A percentile compares a stretch with the other conserved stretches of the same genome.
Conservation (phyloP, 108 stramenopile species). For the Fistulifera solaris region DNA sequence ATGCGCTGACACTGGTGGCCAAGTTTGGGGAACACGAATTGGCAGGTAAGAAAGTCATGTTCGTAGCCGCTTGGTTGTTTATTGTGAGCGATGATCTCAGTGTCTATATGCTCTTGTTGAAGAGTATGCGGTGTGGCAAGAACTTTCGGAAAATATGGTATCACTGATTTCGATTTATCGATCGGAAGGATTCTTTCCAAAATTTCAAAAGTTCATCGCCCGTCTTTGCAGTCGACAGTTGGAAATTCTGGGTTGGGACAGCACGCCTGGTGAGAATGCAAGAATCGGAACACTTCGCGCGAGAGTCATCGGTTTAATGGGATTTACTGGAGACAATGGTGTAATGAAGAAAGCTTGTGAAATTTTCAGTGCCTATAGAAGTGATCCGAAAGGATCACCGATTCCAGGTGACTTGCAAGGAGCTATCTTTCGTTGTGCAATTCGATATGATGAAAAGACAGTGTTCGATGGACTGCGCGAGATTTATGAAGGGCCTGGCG, state of each 20-base stretch:
- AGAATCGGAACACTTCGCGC: constrained; percentile 9
- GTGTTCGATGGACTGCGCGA: constrained; percentile 4
- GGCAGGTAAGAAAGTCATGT: constrained; percentile 4
- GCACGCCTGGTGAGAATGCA: background rate
- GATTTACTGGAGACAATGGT: background rate
- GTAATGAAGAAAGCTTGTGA: background rate
- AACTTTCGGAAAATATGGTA: constrained; percentile 7
- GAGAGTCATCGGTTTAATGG: constrained; percentile 8
- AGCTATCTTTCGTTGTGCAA: constrained; percentile 7
- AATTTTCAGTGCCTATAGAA: constrained; percentile 1
- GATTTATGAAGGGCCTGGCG: background rate
- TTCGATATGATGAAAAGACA: constrained; percentile 7
- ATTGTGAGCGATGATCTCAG: background rate
- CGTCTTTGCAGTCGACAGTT: constrained; percentile 2
- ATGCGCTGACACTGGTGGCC: constrained; percentile 7
- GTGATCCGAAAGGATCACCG: background rate
- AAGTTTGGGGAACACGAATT: constrained; percentile 13
- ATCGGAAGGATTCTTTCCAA: constrained; percentile 6
- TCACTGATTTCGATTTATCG: constrained; percentile 2
- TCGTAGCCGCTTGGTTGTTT: no score
- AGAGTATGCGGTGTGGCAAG: constrained; percentile 14
- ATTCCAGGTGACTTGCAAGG: constrained; percentile 11
- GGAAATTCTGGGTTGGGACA: constrained; percentile 10
- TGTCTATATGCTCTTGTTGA: background rate
- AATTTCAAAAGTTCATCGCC: constrained; percentile 7